Base-by-base conservation (phyloP, 306 rosid genomes). In the Vachellia collinsii region DNA sequence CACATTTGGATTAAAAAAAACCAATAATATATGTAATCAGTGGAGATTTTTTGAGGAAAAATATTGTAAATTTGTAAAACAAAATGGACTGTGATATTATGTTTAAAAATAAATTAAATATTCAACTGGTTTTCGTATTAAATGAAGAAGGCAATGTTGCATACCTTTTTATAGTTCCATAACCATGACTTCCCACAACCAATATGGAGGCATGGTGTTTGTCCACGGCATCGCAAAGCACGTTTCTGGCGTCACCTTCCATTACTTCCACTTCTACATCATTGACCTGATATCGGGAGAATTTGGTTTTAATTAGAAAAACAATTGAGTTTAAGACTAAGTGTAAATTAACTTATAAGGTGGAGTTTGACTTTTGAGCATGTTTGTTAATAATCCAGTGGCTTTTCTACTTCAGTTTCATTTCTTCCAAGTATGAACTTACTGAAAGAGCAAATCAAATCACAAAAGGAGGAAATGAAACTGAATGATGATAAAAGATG, bases 181-280 rank as follows among this genome's bases (percentile, higher is more conserved):
- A 88, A 51, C 94, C 96, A 77, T 91, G 94, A 82, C 96, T 93
- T 3, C 97, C 97, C 76, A 91, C 87, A 71, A 93, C 92, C 87
- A 93, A 80, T 22, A 91, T 17, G 10, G 96, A 80, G 39, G 96
- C 97, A 34, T 74, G 91, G 85, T 93, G 77, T 44, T 71, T 91
- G 8, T 85, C 92, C 72, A 89, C 97, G 11, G 87, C 86, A 8
- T 93, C 91, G 48, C 96, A 91, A 1, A 93, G 88, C 78, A 89
- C 94, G 72, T 89, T 87, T 82, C 92, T 87, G 6, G 92, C 82
- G 80, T 93, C 97, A 46, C 97, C 97, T 82, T 91, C 93, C 63
- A 85, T 82, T 74, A 85, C 87, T 70, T 85, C 92, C 16, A 75
- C 85, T 2, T 19, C 22, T 22, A 83, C 92, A 59, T 85, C 85